Base-by-base conservation (phyloP, 768 basidiomycete genomes). In the Zangia roseola region DNA sequence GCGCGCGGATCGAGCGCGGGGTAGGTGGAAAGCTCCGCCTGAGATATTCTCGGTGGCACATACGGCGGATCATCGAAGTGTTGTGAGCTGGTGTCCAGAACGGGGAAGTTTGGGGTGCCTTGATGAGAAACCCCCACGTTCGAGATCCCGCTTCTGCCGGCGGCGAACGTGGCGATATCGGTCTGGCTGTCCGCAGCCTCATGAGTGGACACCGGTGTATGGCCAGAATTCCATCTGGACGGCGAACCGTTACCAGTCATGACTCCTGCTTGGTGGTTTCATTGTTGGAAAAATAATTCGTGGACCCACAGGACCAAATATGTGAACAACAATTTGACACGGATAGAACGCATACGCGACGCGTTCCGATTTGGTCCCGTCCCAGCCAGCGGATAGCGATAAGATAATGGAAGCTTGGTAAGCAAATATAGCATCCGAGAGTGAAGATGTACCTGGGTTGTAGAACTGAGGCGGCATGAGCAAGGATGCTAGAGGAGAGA, bases 261-360 rank as follows among this genome's bases (percentile, higher is more conserved):
- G 52, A 41, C 25, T n/a, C n/a, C n/a, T 17, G 37, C 62, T 60
- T 52, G 36, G 54, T 48, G 42, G 56, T 55, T 54, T 55, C 52
- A 68, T 62, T 46, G 61, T 65, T 45, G 43, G 36, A 37, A 62
- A 65, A 68, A 61, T 58, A 59, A 44, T 28, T 46, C 9, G 47
- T 53, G 67, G 67, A 68, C 67, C 67, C 67, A 68, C 67, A 68
- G 34, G 38, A 37, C 66, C 67, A 68, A 68, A 68, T 56, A 68
- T 19, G 40, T 37, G 49, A 38, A 60, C 63, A 68, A 63, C 30
- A 30, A 30, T 30, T 30, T 30, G 30, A 30, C 58, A 60, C 51
- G 42, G 33, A 26, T 45, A 12, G 40, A 37, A 25, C 24, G 13
- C 26, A 48, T 40, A 51, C 51, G 60, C 50, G 60, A 50, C 50